These are phyloP conservation scores for Globisporangium paddicum DNA, from an alignment of 352 stramenopile species.

Conservation along the genomic window DNA sequence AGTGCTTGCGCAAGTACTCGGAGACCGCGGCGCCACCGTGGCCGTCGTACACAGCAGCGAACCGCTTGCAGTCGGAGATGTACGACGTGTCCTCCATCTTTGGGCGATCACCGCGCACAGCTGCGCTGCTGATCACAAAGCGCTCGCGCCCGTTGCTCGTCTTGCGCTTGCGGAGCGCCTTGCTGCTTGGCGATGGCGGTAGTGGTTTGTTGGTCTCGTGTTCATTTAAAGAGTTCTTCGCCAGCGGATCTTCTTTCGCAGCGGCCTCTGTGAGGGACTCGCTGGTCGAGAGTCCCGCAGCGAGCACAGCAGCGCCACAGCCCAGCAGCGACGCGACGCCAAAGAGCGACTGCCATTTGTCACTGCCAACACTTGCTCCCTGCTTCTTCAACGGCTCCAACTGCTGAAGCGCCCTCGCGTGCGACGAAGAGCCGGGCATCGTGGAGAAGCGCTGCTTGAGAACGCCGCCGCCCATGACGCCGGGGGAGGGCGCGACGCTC, in stretches of 20 bases:
- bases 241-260: neutral
- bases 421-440: neutral
- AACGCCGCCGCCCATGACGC: neutral
- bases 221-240: neutral
- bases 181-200: neutral
- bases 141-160: slow-evolving; percentile 29
- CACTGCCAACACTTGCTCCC: neutral
- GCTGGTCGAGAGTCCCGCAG: neutral
- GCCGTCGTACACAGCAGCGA: slow-evolving; percentile 80
- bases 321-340: neutral
- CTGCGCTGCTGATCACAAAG: slow-evolving; percentile 58
- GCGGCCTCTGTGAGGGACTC: neutral
- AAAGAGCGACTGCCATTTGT: neutral
- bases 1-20: slow-evolving; percentile 54
- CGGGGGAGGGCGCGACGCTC: neutral
- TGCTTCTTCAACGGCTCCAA: neutral
- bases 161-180: slow-evolving; percentile 39
- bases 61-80: slow-evolving; percentile 77
- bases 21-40: slow-evolving; percentile 70
- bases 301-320: neutral
- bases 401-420: neutral
- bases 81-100: slow-evolving; percentile 85
- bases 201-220: neutral
- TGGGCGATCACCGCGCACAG: slow-evolving; percentile 64
- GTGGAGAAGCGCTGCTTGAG: neutral